Evolutionary conservation across 768 basidiomycete species (phyloP), one percentile per base, ranked within the genome.

Genomic region (Calvatia gigantea): DNA sequence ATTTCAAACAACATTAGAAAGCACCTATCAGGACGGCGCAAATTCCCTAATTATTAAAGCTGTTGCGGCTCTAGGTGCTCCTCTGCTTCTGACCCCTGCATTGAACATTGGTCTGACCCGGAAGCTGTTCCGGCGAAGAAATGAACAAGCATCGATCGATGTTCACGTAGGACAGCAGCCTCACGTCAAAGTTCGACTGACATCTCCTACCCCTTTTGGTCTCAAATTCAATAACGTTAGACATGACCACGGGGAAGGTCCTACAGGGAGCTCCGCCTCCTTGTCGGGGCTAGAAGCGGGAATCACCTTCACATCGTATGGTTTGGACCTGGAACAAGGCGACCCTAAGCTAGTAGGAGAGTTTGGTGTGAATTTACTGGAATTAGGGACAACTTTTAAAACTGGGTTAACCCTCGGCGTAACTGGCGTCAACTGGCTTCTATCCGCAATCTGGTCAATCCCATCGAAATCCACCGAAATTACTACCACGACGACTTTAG

Each of bases 371-470:
- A 72, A 71, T 11, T 72, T 88, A 31, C 62, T 75, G 8, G 83
- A 87, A 62, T 74, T 88, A 25, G 78, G 82, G 3, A 64, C 82
- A 42, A 75, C 79, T 49, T 60, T 84, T 46, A 83, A 79, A 56
- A 65, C 78, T 17, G 74, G 72, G 6, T 45, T 85, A 33, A 79
- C 85, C 62, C 69, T 72, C 17, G 78, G 83, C 12, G 60, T 84
- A 21, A 56, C 62, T 14, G 82, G 84, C 19, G 58, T 73, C 32
- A 70, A 56, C 37, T 56, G 54, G 54, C 15, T 48, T 11, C 32
- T 56, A 25, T 56, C 54, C 11, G 27, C 54, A 19, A 31, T 56
- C 14, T 56, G 54, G 54, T 56, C 38, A 15, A 48, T 56, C 17
- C 54, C 54, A 7, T 49, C 54, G 12, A 41, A 48, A 41, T 48